Evolutionary conservation across 2,329 filamentous ascomycete genomes (phyloP).

Genomic region (Pleomassaria siparia): DNA sequence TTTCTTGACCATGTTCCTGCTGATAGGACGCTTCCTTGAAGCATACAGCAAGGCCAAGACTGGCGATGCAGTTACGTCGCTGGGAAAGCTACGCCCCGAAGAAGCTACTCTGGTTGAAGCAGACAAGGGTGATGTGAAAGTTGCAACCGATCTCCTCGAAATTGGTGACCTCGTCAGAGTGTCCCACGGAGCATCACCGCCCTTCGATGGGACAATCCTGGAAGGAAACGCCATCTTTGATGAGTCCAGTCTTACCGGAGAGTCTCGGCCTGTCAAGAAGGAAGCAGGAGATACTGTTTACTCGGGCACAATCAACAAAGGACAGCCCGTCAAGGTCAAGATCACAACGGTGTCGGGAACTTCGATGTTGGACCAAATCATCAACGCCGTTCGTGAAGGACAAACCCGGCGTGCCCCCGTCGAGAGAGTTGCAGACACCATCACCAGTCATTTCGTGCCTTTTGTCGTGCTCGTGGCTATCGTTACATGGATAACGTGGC

Average conservation of each 20-base stretch:
- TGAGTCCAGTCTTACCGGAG: constrained; percentile 85
- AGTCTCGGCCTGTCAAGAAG: constrained; percentile 70
- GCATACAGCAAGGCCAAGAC: constrained; percentile 90
- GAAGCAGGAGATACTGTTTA: constrained; percentile 64
- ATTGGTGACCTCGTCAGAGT: constrained; percentile 63
- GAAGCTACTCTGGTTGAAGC: constrained; percentile 70
- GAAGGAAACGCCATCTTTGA: constrained; percentile 69
- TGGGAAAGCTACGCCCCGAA: constrained; percentile 75
- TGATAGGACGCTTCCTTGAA: constrained; percentile 74
- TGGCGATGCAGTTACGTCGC: constrained; percentile 78
- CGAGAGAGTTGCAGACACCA: constrained; percentile 70
- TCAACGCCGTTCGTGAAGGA: constrained; percentile 74
- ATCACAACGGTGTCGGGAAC: constrained; percentile 66
- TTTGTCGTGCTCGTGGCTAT: constrained; percentile 70
- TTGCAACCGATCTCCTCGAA: constrained; percentile 67
- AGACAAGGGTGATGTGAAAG: constrained; percentile 42
- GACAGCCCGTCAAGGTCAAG: constrained; percentile 60
- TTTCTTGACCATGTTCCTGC: constrained; percentile 85
- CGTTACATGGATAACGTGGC: constrained; percentile 71
- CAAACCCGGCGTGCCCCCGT: constrained; percentile 75
- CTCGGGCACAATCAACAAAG: constrained; percentile 75
- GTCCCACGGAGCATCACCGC: constrained; percentile 77
- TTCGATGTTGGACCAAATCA: constrained; percentile 80
- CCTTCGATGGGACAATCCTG: constrained; percentile 72
- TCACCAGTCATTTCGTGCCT: constrained; percentile 78